Base-by-base conservation (phyloP, 306 rosid genomes). In the Cucumis melo region DNA sequence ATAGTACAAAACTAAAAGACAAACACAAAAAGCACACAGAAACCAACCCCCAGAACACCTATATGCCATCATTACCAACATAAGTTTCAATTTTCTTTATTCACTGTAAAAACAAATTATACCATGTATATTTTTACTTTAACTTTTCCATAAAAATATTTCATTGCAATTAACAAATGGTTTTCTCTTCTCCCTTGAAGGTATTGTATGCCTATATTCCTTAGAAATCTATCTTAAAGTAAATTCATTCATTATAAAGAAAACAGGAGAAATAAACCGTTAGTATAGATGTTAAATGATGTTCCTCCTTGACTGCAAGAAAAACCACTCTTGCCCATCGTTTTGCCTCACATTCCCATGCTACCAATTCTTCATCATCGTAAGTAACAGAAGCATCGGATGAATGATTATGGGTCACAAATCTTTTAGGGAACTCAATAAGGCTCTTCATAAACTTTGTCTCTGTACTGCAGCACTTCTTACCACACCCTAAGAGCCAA, bases 261-360 rank as follows among this genome's bases (percentile, higher is more conserved):
- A 21, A 44, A 44, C 44, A 21, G 75, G 46, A 44, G 46, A 34
- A 68, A 46, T 6, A 81, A 76, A 93, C 98, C 94, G 19, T 78
- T 68, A 89, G 83, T 79, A 85, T 84, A 39, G 94, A 89, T 61
- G 60, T 82, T 82, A 91, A 82, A 71, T 78, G 85, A 83, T 64
- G 73, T 75, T 90, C 96, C 86, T 85, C 83, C 83, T 83, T 82
- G 82, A 84, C 77, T 51, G 85, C 86, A 73, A 93, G 89, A 60
- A 93, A 87, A 88, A 91, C 88, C 76, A 93, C 89, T 83, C 96
- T 85, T 76, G 97, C 87, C 98, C 98, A 93, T 84, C 96, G 82
- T 83, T 86, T 89, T 0, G 92, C 92, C 82, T 93, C 92, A 77
- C 79, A 86, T 80, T 90, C 93, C 98, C 98, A 93, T 80, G 94